Evolutionary conservation across 1,139 yeast species (phyloP).

Genomic region (Hemisphaericaspora lyxosophila): DNA sequence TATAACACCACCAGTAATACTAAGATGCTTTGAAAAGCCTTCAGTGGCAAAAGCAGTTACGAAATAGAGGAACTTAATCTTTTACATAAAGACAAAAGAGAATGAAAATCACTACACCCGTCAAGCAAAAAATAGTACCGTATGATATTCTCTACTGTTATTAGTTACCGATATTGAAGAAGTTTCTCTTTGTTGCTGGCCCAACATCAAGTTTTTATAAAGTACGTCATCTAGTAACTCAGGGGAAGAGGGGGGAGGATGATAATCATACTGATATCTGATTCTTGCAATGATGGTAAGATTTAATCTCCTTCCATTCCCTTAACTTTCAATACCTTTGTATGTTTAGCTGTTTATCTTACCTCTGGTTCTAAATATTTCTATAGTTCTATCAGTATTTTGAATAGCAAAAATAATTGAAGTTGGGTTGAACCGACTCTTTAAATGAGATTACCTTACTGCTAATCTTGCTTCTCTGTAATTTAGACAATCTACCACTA

Average conservation of each 20-base stretch:
- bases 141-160: conserved; percentile 72
- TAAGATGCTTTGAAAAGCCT: too few species aligned
- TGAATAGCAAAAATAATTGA: conserved; percentile 65
- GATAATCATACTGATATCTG: conserved; percentile 58
- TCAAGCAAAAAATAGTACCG: too few species aligned
- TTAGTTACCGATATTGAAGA: conserved; percentile 64
- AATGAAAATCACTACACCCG: too few species aligned
- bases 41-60: too few species aligned
- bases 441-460: conserved; percentile 63
- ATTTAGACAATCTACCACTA: conserved; percentile 84
- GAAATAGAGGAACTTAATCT: too few species aligned
- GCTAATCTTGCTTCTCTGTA: conserved; percentile 81
- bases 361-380: conserved; percentile 72
- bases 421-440: conserved; percentile 18
- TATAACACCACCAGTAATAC: too few species aligned
- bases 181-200: conserved; percentile 42
- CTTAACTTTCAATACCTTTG: conserved; percentile 73
- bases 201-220: conserved; percentile 58
- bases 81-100: too few species aligned
- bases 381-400: conserved; percentile 80
- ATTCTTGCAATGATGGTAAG: conserved; percentile 47
- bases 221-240: conserved; percentile 60
- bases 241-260: too few species aligned
- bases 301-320: conserved; percentile 64
- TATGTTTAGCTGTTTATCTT: conserved; percentile 82